Percentiles rank a stretch among this genome's conserved stretches.
Evolutionary conservation across 305 asterid genomes (phyloP).

Genomic region (Fraxinus nigra): DNA sequence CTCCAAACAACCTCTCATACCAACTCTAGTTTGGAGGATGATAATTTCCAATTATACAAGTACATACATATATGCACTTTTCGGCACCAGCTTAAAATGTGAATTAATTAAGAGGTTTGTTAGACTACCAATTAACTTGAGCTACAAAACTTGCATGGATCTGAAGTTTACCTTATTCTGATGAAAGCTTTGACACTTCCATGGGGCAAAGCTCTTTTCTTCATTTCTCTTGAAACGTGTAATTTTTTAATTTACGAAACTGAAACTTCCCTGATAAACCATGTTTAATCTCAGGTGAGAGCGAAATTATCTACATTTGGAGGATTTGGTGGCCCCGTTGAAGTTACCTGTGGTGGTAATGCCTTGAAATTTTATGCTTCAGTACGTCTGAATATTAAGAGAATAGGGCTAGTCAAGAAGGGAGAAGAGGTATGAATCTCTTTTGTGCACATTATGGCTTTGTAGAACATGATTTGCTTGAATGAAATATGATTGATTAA

Average conservation of each 20-base stretch:
- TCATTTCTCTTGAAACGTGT: not conserved
- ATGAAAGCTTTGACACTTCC: not conserved
- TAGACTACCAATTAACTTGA: not conserved
- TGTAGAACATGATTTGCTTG: not conserved
- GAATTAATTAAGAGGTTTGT: not conserved
- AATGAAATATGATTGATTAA: not conserved
- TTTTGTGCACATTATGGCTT: not conserved
- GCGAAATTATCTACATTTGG: constrained; percentile 75
- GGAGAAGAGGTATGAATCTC: constrained; percentile 76
- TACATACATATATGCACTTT: not conserved
- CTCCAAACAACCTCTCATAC: not conserved
- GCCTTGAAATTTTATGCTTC: constrained; percentile 97
- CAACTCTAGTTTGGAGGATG: constrained; percentile 4
- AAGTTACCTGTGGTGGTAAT: constrained; percentile 97
- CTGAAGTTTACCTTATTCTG: not conserved
- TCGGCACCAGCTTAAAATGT: not conserved
- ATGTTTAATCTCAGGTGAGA: constrained; percentile 55
- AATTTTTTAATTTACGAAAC: not conserved
- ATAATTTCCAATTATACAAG: not conserved
- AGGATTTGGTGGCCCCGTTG: constrained; percentile 81
- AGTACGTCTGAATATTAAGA: constrained; percentile 77
- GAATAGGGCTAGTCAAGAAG: constrained; percentile 77
- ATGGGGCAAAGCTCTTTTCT: not conserved
- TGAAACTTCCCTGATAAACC: constrained; percentile 21
- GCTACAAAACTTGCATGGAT: not conserved